A percentile compares a stretch with the other conserved stretches of the same genome.
phyloP scores from a whole-genome alignment of 345 rosid species.

The Firmiana major region DNA sequence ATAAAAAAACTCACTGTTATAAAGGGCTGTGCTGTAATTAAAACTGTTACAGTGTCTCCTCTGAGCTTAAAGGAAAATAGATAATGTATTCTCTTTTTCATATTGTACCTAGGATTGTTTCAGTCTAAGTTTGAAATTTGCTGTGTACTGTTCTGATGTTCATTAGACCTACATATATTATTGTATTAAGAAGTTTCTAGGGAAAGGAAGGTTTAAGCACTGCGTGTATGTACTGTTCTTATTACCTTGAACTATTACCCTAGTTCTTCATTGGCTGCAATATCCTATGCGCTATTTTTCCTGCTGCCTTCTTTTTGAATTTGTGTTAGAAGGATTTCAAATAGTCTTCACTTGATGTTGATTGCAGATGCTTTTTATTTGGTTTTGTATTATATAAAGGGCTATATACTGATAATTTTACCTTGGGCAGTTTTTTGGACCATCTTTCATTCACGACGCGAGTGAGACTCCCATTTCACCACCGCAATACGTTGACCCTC shows the following conservation, averaged over 20 bases:
- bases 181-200: not conserved
- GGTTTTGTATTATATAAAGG: slow-evolving; percentile 2
- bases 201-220: not conserved
- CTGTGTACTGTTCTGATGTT: not conserved
- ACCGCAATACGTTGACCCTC: slow-evolving; percentile 65
- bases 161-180: not conserved
- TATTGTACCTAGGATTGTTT: not conserved
- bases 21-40: not conserved
- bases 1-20: not conserved
- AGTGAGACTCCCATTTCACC: slow-evolving; percentile 36
- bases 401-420: slow-evolving; percentile 1
- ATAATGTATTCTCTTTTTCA: not conserved
- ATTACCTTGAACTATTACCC: not conserved
- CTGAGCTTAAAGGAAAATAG: not conserved
- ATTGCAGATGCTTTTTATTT: not conserved
- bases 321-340: not conserved
- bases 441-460: slow-evolving; percentile 66
- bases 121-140: not conserved
- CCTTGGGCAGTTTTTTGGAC: slow-evolving; percentile 63
- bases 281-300: not conserved
- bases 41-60: not conserved
- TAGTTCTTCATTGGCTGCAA: not conserved
- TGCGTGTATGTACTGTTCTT: not conserved
- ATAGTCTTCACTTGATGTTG: not conserved
- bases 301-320: not conserved